phyloP scores from a whole-genome alignment of 805 yeast genomes.

The Clavispora vitiphila region DNA sequence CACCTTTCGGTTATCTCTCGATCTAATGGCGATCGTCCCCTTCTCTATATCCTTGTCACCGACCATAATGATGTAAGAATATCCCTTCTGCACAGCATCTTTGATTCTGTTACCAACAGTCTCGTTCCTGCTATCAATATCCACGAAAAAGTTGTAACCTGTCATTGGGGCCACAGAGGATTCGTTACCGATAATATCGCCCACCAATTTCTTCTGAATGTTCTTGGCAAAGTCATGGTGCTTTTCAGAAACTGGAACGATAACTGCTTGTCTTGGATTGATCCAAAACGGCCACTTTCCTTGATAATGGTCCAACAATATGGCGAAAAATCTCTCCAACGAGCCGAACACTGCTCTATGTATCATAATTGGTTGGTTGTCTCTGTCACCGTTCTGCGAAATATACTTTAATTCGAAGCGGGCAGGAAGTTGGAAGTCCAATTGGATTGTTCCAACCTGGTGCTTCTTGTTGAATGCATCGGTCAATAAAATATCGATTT shows the following conservation, averaged over 20 bases:
- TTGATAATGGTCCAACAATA: constrained; percentile 79
- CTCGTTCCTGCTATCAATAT: constrained; percentile 68
- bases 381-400: constrained; percentile 42
- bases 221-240: constrained; percentile 53
- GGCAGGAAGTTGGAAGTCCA: constrained; percentile 90
- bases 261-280: constrained; percentile 82
- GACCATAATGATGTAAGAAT: constrained; percentile 73
- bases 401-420: constrained; percentile 73
- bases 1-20: constrained; percentile 45
- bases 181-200: constrained; percentile 31
- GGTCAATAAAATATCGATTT: constrained; percentile 77
- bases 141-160: constrained; percentile 63
- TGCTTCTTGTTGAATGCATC: constrained; percentile 80
- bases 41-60: constrained; percentile 78
- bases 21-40: constrained; percentile 59
- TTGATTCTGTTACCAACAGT: constrained; percentile 78
- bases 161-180: constrained; percentile 49
- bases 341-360: constrained; percentile 97
- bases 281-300: constrained; percentile 99
- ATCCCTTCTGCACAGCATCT: constrained; percentile 70
- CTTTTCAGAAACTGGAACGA: constrained; percentile 70
- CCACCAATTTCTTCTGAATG: constrained; percentile 42
- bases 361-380: constrained; percentile 81
- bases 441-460: constrained; percentile 92
- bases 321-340: constrained; percentile 85